Evolutionary conservation across 352 stramenopile species (phyloP).

Genomic region (Phytophthora agathidicida): DNA sequence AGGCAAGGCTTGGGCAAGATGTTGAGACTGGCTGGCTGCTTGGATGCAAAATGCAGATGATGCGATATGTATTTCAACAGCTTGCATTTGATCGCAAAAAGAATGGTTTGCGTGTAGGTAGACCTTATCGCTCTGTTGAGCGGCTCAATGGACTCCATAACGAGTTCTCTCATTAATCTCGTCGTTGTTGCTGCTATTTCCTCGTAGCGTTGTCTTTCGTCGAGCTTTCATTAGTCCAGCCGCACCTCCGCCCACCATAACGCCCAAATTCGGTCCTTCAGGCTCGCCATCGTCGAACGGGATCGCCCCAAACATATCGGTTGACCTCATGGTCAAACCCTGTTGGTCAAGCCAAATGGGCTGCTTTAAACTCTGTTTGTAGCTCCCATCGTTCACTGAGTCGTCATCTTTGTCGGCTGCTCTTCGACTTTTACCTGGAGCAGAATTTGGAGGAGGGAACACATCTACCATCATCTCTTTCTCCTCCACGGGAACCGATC

Average conservation of each 20-base stretch:
- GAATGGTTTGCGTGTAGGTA: too few species aligned
- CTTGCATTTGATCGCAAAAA: too few species aligned
- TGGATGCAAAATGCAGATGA: too few species aligned
- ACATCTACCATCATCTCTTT: conserved; percentile 62
- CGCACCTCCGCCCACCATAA: conserved; percentile 54
- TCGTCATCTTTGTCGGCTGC: conserved; percentile 28
- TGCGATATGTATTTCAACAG: too few species aligned
- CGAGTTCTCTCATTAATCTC: conserved; percentile 20
- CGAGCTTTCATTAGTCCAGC: conserved; percentile 74
- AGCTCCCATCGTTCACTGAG: conserved; percentile 44
- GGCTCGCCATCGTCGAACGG: conserved; percentile 41
- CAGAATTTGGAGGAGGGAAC: conserved; percentile 73
- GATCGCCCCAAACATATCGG: conserved; percentile 8
- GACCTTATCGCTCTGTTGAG: too few species aligned
- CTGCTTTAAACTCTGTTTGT: conserved; percentile 34
- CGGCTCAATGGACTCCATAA: conserved; percentile 27
- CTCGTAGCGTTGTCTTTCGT: conserved; percentile 57
- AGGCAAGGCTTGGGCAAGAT: too few species aligned
- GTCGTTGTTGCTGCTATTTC: conserved; percentile 51
- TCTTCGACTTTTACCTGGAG: conserved; percentile 61
- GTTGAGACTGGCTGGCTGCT: too few species aligned
- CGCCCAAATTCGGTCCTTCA: conserved; percentile 25
- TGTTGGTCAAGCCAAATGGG: conserved; percentile 69
- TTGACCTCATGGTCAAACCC: conserved; percentile 8
- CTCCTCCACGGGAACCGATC: conserved; percentile 73